Conservation (phyloP, 1,284 basidiomycete species). For the Ganoderma boninense region DNA sequence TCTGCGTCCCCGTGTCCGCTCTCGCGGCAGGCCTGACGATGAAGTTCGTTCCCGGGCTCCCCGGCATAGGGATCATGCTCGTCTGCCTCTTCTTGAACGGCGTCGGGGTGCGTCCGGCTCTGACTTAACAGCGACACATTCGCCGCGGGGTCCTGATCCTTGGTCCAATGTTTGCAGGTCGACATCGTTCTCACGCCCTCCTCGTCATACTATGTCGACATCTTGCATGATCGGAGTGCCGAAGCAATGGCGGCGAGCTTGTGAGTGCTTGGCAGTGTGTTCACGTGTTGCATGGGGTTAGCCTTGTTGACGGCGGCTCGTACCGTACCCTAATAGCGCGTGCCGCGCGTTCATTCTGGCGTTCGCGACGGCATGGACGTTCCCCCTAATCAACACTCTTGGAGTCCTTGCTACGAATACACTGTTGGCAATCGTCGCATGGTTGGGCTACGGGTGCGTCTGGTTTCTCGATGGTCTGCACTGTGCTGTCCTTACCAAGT, state of each 20-base stretch:
- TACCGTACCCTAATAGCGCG: neutral
- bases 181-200: conserved; percentile 58
- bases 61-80: conserved; percentile 51
- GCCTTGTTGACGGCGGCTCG: neutral
- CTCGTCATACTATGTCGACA: conserved; percentile 66
- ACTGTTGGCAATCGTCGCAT: neutral
- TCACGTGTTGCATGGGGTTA: neutral
- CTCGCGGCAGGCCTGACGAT: conserved; percentile 46
- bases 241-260: conserved; percentile 57
- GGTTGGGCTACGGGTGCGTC: neutral
- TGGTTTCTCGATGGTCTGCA: neutral
- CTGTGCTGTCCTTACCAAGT: neutral
- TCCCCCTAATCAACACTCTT: neutral
- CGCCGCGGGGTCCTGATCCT: neutral
- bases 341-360: neutral
- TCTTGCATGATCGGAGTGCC: conserved; percentile 59
- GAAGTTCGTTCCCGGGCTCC: conserved; percentile 47
- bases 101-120: conserved; percentile 51
- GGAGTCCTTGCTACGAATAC: neutral
- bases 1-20: conserved; percentile 55
- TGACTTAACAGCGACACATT: neutral
- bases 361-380: neutral
- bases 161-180: conserved; percentile 42
- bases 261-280: too few relatives aligned
- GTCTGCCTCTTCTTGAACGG: conserved; percentile 58